Base-by-base conservation (phyloP, 2,329 filamentous ascomycete species). In the Davidsoniella australis region DNA sequence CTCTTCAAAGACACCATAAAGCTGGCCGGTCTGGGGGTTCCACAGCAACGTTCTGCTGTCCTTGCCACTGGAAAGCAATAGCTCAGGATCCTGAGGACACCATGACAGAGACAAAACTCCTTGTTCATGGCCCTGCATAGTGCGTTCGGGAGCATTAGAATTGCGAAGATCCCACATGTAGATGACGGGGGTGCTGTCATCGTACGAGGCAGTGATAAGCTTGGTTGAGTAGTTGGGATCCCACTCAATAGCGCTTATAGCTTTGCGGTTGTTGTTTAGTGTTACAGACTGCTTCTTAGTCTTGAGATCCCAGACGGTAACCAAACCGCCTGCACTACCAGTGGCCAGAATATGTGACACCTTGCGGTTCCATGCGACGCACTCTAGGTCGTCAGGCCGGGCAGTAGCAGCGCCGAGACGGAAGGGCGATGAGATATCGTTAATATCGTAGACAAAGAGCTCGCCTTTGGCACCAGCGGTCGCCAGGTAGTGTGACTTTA, bases 251-350 rank as follows among this genome's bases (percentile, higher is more conserved):
- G 93, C 82, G 65, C 88, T 95, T 59, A 96, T 87, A 48, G 88
- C 75, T 67, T 95, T 98, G 55, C 91, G 79, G 61, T 85, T 91
- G 61, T 93, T 91, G 70, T 95, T 98, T 56, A 98, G 71, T 36
- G 88, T 95, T 65, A 98, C 69, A 50, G 88, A 95, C 58, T 94
- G 87, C 68, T 94, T 95, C 75, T 94, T 96, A 10, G 85, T 87
- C 71, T 94, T 95, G 56, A 96, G 74, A 66, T 98, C 91, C 91
- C 91, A 98, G 16, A 98, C 89, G 2, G 91, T 96, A 36, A 96
- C 88, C 60, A 96, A 94, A 4, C 91, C 91, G 45, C 87, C 88
- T 54, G 79, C 83, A 61, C 88, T 89, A 56, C 91, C 91, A 8
- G 89, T 96, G 16, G 89, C 91, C 57, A 98, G 69, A 62, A 98